Percentiles rank a stretch among this genome's conserved stretches.
These are phyloP conservation scores for Colletotrichum eremochloae DNA, from an alignment of 2,329 filamentous ascomycete species.

Conservation along the genomic window DNA sequence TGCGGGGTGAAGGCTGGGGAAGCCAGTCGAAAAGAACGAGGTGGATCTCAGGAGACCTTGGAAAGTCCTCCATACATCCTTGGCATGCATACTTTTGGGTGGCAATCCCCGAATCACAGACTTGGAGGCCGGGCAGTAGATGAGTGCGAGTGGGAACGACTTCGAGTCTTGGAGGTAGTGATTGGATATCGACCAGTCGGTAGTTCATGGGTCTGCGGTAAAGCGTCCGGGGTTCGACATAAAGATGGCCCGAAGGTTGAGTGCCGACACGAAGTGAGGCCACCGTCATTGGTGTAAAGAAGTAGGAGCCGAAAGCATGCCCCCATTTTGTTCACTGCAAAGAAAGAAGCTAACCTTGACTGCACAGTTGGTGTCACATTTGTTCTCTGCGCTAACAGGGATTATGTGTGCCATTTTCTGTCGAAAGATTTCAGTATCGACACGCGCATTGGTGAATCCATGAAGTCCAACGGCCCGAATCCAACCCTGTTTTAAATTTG, in stretches of 20 bases:
- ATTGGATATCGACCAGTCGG: constrained; percentile 12
- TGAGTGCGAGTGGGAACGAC: constrained; percentile 5
- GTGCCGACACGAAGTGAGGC: not conserved
- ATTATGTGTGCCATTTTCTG: not conserved
- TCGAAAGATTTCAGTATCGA: not conserved
- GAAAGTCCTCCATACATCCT: constrained; percentile 19
- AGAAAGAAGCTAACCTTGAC: not conserved
- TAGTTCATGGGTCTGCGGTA: constrained; percentile 8
- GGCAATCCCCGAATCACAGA: constrained; percentile 8
- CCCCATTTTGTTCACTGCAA: not conserved
- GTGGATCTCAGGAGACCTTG: constrained; percentile 29
- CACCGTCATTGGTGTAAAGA: not conserved
- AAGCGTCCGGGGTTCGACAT: constrained; percentile 21
- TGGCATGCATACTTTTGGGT: constrained; percentile 15
- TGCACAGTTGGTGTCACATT: not conserved
- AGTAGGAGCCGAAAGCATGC: not conserved
- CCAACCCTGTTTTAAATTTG: not conserved
- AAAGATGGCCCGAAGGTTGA: constrained; percentile 39
- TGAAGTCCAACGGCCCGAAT: not conserved
- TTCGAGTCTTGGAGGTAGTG: not conserved
- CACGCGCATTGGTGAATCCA: not conserved
- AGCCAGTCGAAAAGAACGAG: constrained; percentile 26
- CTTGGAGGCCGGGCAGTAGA: not conserved
- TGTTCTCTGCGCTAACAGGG: not conserved
- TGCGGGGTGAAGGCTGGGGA: constrained; percentile 35